Base-by-base conservation (phyloP, 176 grass and related monocot species). In the Olyra latifolia region DNA sequence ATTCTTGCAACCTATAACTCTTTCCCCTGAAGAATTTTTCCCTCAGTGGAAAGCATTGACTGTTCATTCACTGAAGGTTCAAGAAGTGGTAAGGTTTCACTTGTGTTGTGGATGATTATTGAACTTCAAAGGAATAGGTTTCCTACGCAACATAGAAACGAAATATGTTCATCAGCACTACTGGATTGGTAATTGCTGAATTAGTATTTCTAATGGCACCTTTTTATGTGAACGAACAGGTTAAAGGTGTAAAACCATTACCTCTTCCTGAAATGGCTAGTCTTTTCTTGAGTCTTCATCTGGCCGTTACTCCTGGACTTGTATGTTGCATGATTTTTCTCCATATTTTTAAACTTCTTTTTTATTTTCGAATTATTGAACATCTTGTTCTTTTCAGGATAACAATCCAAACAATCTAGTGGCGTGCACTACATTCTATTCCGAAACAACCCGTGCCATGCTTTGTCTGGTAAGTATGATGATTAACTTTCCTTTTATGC, bases 401-500 rank as follows among this genome's bases (percentile, higher is more conserved):
- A 82, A 77, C 63, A 99, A 99, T 84, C 92, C 92, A 3, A 99
- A 99, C 82, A 99, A 99, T 88, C 42, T 99, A 86, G 92, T 99
- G 68, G 88, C 88, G 2, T 89, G 96, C 79, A 52, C 82, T 69
- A 95, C 96, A 70, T 99, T 99, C 72, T 95, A 87, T 87, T 99
- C 96, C 17, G 96, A 99, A 60, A 89, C 86, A 84, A 93, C 90
- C 35, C 82, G 80, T 30, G 75, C 90, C 7, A 84, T 95, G 86
- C 90, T 95, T 88, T 95, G 96, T 70, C 88, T 99, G 92, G 96
- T 99, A 93, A 98, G 86, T 52, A 46, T 44, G 70, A 59, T 69
- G 45, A n/a, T 80, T 15, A 16, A 9, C 83, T 54, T 24, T n/a
- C 19, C 23, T 68, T 41, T 53, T 71, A n/a, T 17, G 25, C 53